Conservation (phyloP, 2,329 filamentous ascomycete genomes). For the Phialophora macrospora region DNA sequence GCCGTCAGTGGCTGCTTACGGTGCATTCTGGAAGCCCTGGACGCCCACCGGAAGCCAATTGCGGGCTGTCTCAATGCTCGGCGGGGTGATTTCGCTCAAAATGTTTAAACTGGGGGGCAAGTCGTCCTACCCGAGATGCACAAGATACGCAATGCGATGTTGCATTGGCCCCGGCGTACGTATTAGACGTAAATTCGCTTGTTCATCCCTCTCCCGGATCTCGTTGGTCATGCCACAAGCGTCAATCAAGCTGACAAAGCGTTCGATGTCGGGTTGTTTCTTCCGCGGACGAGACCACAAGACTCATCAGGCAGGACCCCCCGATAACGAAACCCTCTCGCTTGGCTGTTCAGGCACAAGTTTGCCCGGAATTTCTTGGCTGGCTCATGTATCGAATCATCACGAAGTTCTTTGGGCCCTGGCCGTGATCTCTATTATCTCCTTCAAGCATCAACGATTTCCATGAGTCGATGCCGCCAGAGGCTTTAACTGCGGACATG, state of each 20-base stretch:
- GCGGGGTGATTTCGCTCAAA: constrained; percentile 10
- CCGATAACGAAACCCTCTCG: neutral
- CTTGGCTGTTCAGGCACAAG: neutral
- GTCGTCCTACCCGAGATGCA: neutral
- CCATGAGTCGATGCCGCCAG: no score
- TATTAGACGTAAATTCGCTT: neutral
- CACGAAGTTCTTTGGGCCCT: no score
- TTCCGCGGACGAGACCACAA: neutral
- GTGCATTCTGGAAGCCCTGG: constrained; percentile 7
- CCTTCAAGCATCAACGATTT: no score
- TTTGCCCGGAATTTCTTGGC: no score
- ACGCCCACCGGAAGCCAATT: constrained; percentile 8
- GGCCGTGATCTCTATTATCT: no score
- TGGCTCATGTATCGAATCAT: no score
- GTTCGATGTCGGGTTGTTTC: neutral
- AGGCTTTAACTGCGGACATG: no score
- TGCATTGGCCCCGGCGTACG: constrained; percentile 5
- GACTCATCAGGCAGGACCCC: neutral
- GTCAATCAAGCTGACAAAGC: neutral
- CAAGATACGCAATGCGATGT: constrained; percentile 1
- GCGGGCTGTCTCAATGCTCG: neutral
- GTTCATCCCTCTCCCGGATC: neutral
- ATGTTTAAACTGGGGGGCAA: neutral
- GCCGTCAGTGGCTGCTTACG: constrained; percentile 21
- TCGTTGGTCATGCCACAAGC: neutral